These are phyloP conservation scores for Penicillium sp. DNA, from an alignment of 2,329 filamentous ascomycete species.

Conservation along the genomic window DNA sequence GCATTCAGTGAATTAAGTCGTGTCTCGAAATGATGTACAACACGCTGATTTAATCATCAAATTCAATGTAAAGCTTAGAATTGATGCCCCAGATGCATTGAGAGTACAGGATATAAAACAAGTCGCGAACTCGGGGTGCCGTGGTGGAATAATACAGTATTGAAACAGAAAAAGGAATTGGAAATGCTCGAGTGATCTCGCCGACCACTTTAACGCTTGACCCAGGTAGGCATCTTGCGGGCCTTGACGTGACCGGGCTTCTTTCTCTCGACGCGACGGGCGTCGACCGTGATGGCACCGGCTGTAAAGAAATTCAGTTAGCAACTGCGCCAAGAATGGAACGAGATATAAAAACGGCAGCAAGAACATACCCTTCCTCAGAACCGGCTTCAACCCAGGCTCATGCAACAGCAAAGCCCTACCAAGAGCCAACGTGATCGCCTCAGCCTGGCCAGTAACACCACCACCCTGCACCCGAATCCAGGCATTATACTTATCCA, in stretches of 20 bases:
- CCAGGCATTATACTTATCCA: slow-evolving; percentile 98
- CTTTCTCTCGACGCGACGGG: slow-evolving; percentile 93
- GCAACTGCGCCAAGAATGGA: slow-evolving; percentile 1
- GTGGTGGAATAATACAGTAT: slow-evolving; percentile 28
- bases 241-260: slow-evolving; percentile 95
- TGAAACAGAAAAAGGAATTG: slow-evolving; percentile 24
- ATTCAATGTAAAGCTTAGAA: slow-evolving; percentile 7
- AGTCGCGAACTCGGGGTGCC: slow-evolving; percentile 22
- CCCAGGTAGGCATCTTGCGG: slow-evolving; percentile 96
- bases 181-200: slow-evolving; percentile 11
- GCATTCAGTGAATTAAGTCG: neutral
- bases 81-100: slow-evolving; percentile 25
- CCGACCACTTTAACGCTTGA: slow-evolving; percentile 64
- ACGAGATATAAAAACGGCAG: neutral
- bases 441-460: slow-evolving; percentile 92
- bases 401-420: slow-evolving; percentile 89
- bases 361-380: slow-evolving; percentile 75
- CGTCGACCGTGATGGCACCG: slow-evolving; percentile 87
- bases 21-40: too few species aligned
- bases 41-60: neutral
- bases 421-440: slow-evolving; percentile 82
- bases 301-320: slow-evolving; percentile 54
- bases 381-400: slow-evolving; percentile 79
- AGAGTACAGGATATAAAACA: slow-evolving; percentile 32
- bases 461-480: slow-evolving; percentile 80